Percentiles rank a stretch among this genome's conserved stretches.
Evolutionary conservation across 2,329 filamentous ascomycete species (phyloP).

Genomic region (Talaromyces sp.): DNA sequence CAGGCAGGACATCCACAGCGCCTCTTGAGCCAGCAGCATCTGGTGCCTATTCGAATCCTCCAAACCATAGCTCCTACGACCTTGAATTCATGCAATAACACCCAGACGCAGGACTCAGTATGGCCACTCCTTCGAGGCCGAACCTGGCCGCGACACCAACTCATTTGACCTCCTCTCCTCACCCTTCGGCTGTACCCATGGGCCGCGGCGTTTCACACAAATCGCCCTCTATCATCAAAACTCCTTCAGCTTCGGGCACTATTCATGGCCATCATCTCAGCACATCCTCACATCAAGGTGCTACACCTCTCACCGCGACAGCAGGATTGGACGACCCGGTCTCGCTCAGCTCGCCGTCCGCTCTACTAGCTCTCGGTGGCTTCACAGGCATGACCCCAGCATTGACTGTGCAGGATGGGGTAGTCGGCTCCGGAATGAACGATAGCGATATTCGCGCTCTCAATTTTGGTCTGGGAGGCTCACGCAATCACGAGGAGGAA

Average conservation of each 20-base stretch:
- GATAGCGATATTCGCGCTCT: conserved; percentile 40
- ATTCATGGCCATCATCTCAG: conserved; percentile 35
- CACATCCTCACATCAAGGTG: conserved; percentile 41
- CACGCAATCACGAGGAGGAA: conserved; percentile 42
- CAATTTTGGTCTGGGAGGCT: conserved; percentile 33
- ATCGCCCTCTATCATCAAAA: conserved; percentile 43
- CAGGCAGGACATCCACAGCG: background rate
- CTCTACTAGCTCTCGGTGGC: conserved; percentile 43
- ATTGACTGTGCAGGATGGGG: conserved; percentile 36
- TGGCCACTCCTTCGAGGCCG: conserved; percentile 46
- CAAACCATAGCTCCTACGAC: background rate
- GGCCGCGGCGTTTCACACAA: conserved; percentile 42
- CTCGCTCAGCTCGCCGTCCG: conserved; percentile 45
- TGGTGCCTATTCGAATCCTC: too few relatives aligned
- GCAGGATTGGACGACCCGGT: conserved; percentile 41
- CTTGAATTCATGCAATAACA: background rate
- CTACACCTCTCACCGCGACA: conserved; percentile 41
- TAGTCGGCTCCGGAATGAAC: conserved; percentile 37
- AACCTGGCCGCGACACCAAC: conserved; percentile 44
- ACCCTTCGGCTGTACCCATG: conserved; percentile 40
- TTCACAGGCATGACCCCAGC: conserved; percentile 42
- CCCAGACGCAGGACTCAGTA: conserved; percentile 20
- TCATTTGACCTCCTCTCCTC: conserved; percentile 44
- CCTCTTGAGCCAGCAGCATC: background rate
- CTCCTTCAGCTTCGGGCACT: conserved; percentile 40